A percentile compares a stretch with the other conserved stretches of the same genome.
Conservation (phyloP, 805 yeast species). For the Pichia phayaonensis region DNA sequence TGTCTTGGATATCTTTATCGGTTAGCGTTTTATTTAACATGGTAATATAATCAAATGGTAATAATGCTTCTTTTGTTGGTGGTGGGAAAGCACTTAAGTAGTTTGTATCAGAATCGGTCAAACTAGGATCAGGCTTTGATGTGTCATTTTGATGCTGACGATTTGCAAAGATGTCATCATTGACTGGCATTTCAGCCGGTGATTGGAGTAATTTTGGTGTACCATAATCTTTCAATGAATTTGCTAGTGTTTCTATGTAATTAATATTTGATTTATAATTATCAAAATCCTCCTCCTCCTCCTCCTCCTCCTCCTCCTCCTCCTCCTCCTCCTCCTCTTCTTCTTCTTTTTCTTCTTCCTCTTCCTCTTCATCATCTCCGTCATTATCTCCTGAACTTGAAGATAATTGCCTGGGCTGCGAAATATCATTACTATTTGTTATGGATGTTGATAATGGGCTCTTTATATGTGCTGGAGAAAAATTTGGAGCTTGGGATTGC, state of each 20-base stretch:
- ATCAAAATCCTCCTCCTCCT: slow-evolving; percentile 2
- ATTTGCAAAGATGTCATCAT: neutral
- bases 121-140: neutral
- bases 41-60: slow-evolving; percentile 23
- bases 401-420: neutral
- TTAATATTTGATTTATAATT: slow-evolving; percentile 12
- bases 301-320: slow-evolving; percentile 5
- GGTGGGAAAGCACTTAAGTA: slow-evolving; percentile 7
- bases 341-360: slow-evolving; percentile 1
- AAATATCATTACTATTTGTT: neutral
- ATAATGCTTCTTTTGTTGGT: neutral
- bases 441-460: neutral
- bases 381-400: slow-evolving; percentile 2
- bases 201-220: neutral
- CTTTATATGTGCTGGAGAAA: neutral
- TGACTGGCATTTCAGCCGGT: slow-evolving; percentile 4
- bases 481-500: neutral
- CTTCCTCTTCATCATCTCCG: neutral
- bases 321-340: slow-evolving; percentile 1
- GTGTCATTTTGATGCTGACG: no score
- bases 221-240: slow-evolving; percentile 12
- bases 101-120: neutral
- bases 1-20: slow-evolving; percentile 18
- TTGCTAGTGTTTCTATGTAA: slow-evolving; percentile 19
- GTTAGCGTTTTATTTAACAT: slow-evolving; percentile 24